These are phyloP conservation scores for Magnolia sinica DNA, from an alignment of 164 flowering plant species.

Conservation along the genomic window DNA sequence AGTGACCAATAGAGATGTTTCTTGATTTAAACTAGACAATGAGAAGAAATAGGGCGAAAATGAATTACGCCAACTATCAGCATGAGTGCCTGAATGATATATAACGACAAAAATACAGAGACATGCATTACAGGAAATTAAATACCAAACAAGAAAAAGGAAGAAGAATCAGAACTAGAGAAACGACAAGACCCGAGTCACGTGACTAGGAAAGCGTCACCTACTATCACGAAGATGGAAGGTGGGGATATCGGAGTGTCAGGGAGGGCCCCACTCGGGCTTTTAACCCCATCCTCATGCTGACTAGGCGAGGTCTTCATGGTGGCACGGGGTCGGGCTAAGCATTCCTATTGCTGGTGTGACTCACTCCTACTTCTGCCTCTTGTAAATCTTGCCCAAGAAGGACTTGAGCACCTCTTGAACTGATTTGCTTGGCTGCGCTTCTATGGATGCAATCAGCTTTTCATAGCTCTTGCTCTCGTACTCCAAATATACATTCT, in stretches of 20 bases:
- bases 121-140: background rate
- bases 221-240: background rate
- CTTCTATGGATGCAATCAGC: conserved; percentile 56
- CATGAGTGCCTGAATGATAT: too few species aligned
- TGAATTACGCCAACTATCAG: too few species aligned
- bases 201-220: background rate
- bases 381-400: conserved; percentile 84
- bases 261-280: too few species aligned
- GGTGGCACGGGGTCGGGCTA: background rate
- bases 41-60: too few species aligned
- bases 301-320: too few species aligned
- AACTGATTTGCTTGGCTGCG: conserved; percentile 79
- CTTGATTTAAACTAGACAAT: too few species aligned
- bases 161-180: background rate
- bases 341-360: background rate
- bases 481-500: conserved; percentile 64
- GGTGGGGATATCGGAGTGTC: too few species aligned
- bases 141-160: background rate
- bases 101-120: background rate
- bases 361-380: conserved; percentile 51
- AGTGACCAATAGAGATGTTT: too few species aligned
- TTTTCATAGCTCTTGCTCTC: conserved; percentile 62
- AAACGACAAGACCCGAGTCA: background rate
- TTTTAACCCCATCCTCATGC: too few species aligned
- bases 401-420: conserved; percentile 84